These are phyloP conservation scores for Solanum medicagineum DNA, from an alignment of 257 asterid genomes.

Conservation along the genomic window DNA sequence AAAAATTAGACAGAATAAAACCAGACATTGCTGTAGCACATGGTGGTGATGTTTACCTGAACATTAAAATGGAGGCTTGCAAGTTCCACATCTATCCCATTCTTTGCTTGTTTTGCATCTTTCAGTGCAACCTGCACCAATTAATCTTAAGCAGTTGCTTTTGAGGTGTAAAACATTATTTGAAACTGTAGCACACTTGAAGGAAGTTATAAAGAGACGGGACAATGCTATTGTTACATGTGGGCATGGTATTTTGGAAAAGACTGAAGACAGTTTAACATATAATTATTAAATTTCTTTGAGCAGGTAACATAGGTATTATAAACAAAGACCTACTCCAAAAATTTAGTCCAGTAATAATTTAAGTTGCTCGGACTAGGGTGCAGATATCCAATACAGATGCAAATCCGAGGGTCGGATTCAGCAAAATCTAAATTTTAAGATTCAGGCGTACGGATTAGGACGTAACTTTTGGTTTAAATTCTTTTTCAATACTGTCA, in stretches of 20 bases:
- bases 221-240: background rate
- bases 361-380: background rate
- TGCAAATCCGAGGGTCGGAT: background rate
- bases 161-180: background rate
- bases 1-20: slow-evolving; percentile 7
- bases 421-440: background rate
- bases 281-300: background rate
- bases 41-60: slow-evolving; percentile 33
- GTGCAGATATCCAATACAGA: background rate
- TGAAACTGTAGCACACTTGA: background rate
- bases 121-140: slow-evolving; percentile 76
- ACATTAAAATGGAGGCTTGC: slow-evolving; percentile 53
- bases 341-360: background rate
- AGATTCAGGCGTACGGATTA: background rate
- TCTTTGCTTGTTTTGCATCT: slow-evolving; percentile 71
- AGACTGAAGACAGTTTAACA: background rate
- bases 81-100: slow-evolving; percentile 53
- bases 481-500: background rate
- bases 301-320: background rate
- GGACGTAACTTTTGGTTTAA: background rate
- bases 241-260: background rate
- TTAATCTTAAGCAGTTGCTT: background rate
- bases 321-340: background rate
- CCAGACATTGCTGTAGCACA: slow-evolving; percentile 3
- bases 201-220: background rate